Evolutionary conservation across 768 basidiomycete species (phyloP).

Genomic region (Calvatia gigantea): DNA sequence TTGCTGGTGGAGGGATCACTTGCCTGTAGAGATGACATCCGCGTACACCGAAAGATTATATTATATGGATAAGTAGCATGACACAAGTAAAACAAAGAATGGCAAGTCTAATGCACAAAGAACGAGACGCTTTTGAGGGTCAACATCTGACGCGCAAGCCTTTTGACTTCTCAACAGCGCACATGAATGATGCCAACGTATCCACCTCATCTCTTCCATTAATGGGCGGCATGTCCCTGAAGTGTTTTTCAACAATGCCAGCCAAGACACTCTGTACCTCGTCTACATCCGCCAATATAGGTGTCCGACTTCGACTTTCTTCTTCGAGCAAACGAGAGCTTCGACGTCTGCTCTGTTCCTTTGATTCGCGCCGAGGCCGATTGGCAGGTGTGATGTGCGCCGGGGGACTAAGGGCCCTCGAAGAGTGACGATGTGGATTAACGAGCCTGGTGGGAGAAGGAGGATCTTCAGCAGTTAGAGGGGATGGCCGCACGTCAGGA

Average conservation of each 20-base stretch:
- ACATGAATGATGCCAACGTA: slow-evolving; percentile 79
- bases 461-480: slow-evolving; percentile 62
- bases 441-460: slow-evolving; percentile 64
- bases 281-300: slow-evolving; percentile 65
- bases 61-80: not conserved
- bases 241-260: slow-evolving; percentile 69
- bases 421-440: slow-evolving; percentile 39
- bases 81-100: not conserved
- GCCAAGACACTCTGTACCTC: slow-evolving; percentile 70
- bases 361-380: slow-evolving; percentile 66
- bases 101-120: not conserved
- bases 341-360: slow-evolving; percentile 56
- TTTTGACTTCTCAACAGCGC: slow-evolving; percentile 62
- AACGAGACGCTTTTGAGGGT: not conserved
- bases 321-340: slow-evolving; percentile 76
- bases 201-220: slow-evolving; percentile 71
- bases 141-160: slow-evolving; percentile 18
- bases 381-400: slow-evolving; percentile 56
- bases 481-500: slow-evolving; percentile 68
- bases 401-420: slow-evolving; percentile 52
- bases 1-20: not conserved
- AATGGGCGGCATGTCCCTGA: slow-evolving; percentile 50
- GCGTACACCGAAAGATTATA: not conserved
- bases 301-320: slow-evolving; percentile 47
- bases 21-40: not conserved